These are phyloP conservation scores for Thoreauomyces humboldtii DNA, from an alignment of 192 early-diverging fungal species.

Conservation along the genomic window DNA sequence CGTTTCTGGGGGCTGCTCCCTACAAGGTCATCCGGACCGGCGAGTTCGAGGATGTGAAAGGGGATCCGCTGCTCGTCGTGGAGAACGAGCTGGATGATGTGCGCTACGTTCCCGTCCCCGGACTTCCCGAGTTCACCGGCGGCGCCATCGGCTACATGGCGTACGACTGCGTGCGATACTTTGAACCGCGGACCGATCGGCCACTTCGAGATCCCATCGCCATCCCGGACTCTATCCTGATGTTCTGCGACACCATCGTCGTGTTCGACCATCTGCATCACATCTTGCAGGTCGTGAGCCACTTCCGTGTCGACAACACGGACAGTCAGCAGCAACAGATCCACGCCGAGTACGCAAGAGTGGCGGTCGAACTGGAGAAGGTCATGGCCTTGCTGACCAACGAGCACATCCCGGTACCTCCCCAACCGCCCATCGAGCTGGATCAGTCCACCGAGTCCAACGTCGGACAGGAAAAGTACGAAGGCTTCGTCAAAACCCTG, in stretches of 20 bases:
- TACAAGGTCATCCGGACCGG: slow-evolving; percentile 83
- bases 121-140: slow-evolving; percentile 83
- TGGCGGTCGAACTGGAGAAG: slow-evolving; percentile 63
- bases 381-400: slow-evolving; percentile 68
- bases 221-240: slow-evolving; percentile 89
- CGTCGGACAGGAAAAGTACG: slow-evolving; percentile 88
- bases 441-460: slow-evolving; percentile 77
- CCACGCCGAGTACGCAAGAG: slow-evolving; percentile 65
- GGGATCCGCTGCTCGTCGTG: slow-evolving; percentile 83
- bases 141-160: slow-evolving; percentile 97
- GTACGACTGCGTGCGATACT: slow-evolving; percentile 97
- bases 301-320: slow-evolving; percentile 50
- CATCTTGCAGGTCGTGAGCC: slow-evolving; percentile 86
- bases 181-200: slow-evolving; percentile 89
- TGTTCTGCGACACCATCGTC: slow-evolving; percentile 94
- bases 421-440: slow-evolving; percentile 63
- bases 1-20: slow-evolving; percentile 91
- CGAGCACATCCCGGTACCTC: slow-evolving; percentile 72
- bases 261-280: slow-evolving; percentile 95
- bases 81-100: slow-evolving; percentile 81
- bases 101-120: slow-evolving; percentile 75
- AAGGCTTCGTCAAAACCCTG: slow-evolving; percentile 78
- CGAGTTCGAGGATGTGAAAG: slow-evolving; percentile 60
- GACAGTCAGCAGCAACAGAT: slow-evolving; percentile 48
- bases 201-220: slow-evolving; percentile 80